Base-by-base conservation (phyloP, 345 rosid species). In the Clausena lansium region DNA sequence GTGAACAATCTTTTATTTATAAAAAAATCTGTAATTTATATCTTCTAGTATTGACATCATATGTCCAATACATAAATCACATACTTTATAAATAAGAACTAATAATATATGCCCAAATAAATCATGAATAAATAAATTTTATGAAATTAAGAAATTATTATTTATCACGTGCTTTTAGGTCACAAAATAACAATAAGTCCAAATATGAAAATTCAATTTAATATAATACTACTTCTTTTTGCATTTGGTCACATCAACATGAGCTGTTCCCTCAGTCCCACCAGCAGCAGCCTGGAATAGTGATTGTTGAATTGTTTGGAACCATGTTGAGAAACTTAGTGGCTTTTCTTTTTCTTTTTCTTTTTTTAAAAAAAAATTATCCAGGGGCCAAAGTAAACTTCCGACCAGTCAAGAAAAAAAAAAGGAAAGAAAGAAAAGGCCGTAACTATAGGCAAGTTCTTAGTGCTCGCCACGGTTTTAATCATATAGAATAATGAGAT, bases 321-420 rank as follows among this genome's bases (percentile, higher is more conserved):
- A 30, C 22, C 24, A 63, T n/a, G n/a, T n/a, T n/a, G n/a, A n/a
- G n/a, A 63, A 32, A 63, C 38, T 28, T 50, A 52, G 39, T 70
- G 27, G 39, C 27, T n/a, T n/a, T n/a, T n/a, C n/a, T n/a, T n/a
- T n/a, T n/a, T 52, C 2, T 9, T 39, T 39, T 9, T 39, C 9
- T 0, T 41, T 11, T 41, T 2, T 39, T 39, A 1, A 2, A 9
- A 10, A 39, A 52, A 19, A 28, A 27, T n/a, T n/a, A n/a, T n/a
- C n/a, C n/a, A n/a, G n/a, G n/a, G 32, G 60, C 59, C 67, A 73
- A 32, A 72, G 73, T 47, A 55, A 73, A 73, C n/a, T 72, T 35
- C 59, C 15, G 66, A 35, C n/a, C 24, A 58, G 7, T 7, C 32
- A 55, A 73, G 30, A 3, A 35, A 47, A 47, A 13, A 0, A 50